A percentile compares a stretch with the other conserved stretches of the same genome.
Conservation (phyloP, 2,329 filamentous ascomycete species). For the Sporothrix mexicana region DNA sequence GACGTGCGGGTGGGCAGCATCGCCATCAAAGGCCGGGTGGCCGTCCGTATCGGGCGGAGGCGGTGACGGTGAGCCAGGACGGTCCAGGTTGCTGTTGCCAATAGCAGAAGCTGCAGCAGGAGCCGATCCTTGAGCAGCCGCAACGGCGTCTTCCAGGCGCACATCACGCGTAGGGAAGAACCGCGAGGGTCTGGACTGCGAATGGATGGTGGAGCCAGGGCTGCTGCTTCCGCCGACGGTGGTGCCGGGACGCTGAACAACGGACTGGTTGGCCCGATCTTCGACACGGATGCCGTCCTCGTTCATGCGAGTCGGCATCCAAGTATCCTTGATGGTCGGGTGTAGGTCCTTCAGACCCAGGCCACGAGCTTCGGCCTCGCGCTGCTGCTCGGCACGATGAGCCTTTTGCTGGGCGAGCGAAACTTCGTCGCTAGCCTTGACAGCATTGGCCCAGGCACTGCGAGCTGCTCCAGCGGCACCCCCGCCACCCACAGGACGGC, state of each 20-base stretch:
- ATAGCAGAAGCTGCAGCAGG: neutral
- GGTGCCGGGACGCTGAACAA: constrained; percentile 40
- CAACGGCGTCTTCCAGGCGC: constrained; percentile 49
- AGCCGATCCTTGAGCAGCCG: constrained; percentile 28
- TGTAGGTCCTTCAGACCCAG: constrained; percentile 53
- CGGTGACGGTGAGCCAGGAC: constrained; percentile 67
- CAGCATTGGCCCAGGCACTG: constrained; percentile 49
- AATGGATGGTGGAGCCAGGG: constrained; percentile 38
- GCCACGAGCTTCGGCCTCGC: constrained; percentile 53
- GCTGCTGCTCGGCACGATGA: constrained; percentile 51
- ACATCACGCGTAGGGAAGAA: constrained; percentile 66
- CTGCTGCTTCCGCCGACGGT: constrained; percentile 37
- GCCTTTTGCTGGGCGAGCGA: constrained; percentile 49
- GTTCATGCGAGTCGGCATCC: constrained; percentile 53
- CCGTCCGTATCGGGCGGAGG: constrained; percentile 73
- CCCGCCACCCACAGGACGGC: neutral
- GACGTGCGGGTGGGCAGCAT: constrained; percentile 69
- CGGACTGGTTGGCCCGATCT: constrained; percentile 41
- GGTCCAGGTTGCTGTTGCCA: constrained; percentile 36
- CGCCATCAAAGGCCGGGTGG: constrained; percentile 75
- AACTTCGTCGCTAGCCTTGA: constrained; percentile 56
- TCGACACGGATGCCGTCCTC: constrained; percentile 47
- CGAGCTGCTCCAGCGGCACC: constrained; percentile 23
- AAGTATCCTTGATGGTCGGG: constrained; percentile 59
- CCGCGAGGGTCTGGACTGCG: constrained; percentile 59